Conservation (phyloP, 2,329 filamentous ascomycete genomes). For the Colletotrichum eremochloae region DNA sequence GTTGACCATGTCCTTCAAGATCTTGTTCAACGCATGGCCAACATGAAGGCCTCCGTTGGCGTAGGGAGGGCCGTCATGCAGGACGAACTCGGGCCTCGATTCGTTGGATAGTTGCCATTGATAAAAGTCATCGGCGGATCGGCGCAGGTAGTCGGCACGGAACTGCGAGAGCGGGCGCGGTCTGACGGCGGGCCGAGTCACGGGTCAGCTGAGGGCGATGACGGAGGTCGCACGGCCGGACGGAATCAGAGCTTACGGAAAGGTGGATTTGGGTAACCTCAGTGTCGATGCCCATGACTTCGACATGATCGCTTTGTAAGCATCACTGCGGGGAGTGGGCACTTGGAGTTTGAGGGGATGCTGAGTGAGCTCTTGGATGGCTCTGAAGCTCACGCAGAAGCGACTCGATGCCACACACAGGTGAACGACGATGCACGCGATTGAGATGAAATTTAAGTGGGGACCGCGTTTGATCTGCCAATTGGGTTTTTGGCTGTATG, state of each 20-base stretch:
- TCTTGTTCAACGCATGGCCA: slow-evolving; percentile 96
- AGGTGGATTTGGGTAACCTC: slow-evolving; percentile 80
- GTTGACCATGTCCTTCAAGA: slow-evolving; percentile 93
- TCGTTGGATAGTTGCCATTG: slow-evolving; percentile 80
- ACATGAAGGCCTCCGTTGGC: slow-evolving; percentile 93
- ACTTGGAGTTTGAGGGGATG: background rate
- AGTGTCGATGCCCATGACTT: slow-evolving; percentile 81
- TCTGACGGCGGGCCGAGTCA: slow-evolving; percentile 50
- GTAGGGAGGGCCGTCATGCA: slow-evolving; percentile 97
- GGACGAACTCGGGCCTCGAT: slow-evolving; percentile 74
- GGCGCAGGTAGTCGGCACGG: slow-evolving; percentile 73
- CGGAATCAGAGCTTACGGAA: slow-evolving; percentile 67
- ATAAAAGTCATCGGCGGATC: slow-evolving; percentile 91
- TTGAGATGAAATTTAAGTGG: slow-evolving; percentile 19
- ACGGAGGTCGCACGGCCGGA: slow-evolving; percentile 42
- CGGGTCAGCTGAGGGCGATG: slow-evolving; percentile 32
- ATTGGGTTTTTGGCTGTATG: background rate
- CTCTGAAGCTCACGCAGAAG: background rate
- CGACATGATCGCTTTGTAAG: slow-evolving; percentile 51
- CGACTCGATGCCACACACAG: background rate
- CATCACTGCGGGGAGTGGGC: slow-evolving; percentile 31
- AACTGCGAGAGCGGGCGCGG: slow-evolving; percentile 65
- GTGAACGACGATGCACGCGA: slow-evolving; percentile 3
- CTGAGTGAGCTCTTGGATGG: background rate
- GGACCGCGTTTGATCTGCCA: background rate